Conservation (phyloP, 2,329 filamentous ascomycete genomes). For the Venturia asperata region DNA sequence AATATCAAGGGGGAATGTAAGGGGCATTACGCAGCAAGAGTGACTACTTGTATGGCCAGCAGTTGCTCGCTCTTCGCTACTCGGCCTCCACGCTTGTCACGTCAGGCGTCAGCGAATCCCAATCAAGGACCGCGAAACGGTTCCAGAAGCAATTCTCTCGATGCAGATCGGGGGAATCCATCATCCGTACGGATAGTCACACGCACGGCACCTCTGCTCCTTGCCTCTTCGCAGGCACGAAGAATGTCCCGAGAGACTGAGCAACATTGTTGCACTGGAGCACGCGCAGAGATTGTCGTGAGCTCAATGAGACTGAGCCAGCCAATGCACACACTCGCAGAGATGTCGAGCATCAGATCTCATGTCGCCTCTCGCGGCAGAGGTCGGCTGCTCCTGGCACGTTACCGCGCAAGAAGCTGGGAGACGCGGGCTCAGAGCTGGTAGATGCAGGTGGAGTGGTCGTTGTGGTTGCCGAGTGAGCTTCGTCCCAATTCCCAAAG, state of each 20-base stretch:
- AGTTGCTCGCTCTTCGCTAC: not conserved
- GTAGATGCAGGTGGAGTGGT: not conserved
- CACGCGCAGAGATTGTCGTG: not conserved
- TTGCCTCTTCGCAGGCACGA: not conserved
- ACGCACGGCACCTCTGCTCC: not conserved
- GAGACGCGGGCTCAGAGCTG: too few species aligned
- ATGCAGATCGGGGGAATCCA: not conserved
- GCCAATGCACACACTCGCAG: not conserved
- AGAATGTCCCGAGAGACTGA: too few species aligned
- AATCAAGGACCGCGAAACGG: not conserved
- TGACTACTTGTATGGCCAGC: not conserved
- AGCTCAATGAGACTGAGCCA: not conserved
- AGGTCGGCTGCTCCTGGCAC: too few species aligned
- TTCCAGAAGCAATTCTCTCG: not conserved
- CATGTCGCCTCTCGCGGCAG: not conserved
- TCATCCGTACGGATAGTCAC: not conserved
- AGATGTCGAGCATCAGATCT: not conserved
- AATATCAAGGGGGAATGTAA: too few species aligned
- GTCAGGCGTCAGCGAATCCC: not conserved
- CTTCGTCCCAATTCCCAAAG: too few species aligned
- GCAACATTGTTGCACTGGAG: not conserved
- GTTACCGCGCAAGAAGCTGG: too few species aligned
- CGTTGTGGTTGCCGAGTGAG: too few species aligned
- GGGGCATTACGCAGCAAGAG: slow-evolving; percentile 9
- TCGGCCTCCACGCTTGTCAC: not conserved